Percentiles rank a stretch among this genome's conserved stretches.
These are phyloP conservation scores for Trichosanthes truncata DNA, from an alignment of 306 rosid genomes.

Conservation along the genomic window DNA sequence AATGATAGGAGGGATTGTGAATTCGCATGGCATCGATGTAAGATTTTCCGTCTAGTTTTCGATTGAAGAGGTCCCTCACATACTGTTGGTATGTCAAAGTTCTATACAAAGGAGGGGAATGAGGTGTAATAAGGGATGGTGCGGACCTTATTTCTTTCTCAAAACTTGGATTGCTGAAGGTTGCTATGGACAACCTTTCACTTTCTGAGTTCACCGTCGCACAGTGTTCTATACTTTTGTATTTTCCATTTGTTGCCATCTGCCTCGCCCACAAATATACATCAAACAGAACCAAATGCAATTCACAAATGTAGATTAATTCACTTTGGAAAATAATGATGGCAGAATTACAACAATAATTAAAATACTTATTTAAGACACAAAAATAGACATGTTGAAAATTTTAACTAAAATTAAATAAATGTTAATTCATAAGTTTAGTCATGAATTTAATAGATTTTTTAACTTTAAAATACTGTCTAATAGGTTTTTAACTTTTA, in stretches of 20 bases:
- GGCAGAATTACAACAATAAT: too few relatives aligned
- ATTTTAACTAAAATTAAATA: too few relatives aligned
- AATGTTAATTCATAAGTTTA: too few relatives aligned
- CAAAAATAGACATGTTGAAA: too few relatives aligned
- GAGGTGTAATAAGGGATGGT: neutral
- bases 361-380: too few relatives aligned
- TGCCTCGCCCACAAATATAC: neutral
- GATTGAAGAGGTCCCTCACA: neutral
- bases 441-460: too few relatives aligned
- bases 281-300: too few relatives aligned
- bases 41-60: neutral
- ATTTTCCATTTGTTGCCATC: slow-evolving; percentile 2
- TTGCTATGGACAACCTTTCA: neutral
- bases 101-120: neutral
- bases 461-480: neutral
- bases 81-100: neutral
- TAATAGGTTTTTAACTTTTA: neutral
- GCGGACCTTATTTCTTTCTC: neutral
- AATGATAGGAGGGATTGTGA: too few relatives aligned
- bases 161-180: neutral
- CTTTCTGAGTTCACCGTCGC: neutral
- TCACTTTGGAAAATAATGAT: too few relatives aligned
- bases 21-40: neutral
- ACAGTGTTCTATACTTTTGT: neutral
- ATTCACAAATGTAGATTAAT: too few relatives aligned